Evolutionary conservation across 169 alveolate genomes (phyloP).

Genomic region (Plasmodium adleri): DNA sequence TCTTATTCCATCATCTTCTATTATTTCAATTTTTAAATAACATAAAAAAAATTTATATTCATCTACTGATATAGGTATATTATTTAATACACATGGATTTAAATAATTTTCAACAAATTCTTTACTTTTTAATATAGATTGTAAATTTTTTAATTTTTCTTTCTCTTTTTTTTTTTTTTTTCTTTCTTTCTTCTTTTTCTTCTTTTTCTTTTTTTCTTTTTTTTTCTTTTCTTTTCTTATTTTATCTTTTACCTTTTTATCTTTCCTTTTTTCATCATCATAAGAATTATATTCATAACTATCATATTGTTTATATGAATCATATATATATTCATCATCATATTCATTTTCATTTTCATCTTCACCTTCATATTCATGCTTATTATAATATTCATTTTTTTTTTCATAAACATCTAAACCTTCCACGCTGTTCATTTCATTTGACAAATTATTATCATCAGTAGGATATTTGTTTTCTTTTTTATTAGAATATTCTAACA

Average conservation of each 20-base stretch:
- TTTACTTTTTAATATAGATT: conserved; percentile 37
- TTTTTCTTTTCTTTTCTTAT: background rate
- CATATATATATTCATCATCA: too few species aligned
- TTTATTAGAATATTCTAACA: too few species aligned
- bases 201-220: conserved; percentile 13
- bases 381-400: too few species aligned
- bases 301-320: too few species aligned
- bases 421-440: too few species aligned
- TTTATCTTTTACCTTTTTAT: too few species aligned
- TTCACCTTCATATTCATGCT: too few species aligned
- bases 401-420: too few species aligned
- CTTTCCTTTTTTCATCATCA: background rate
- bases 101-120: conserved; percentile 35
- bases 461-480: too few species aligned
- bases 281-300: too few species aligned
- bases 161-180: conserved; percentile 12
- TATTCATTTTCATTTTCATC: too few species aligned
- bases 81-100: conserved; percentile 57
- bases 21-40: conserved; percentile 46
- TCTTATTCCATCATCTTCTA: conserved; percentile 85
- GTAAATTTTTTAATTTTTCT: conserved; percentile 29
- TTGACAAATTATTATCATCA: too few species aligned
- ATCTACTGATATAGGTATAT: conserved; percentile 64
- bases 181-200: conserved; percentile 18
- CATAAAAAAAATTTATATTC: conserved; percentile 69